Conservation (phyloP, 2,329 filamentous ascomycete species). For the Botrytis fabae region DNA sequence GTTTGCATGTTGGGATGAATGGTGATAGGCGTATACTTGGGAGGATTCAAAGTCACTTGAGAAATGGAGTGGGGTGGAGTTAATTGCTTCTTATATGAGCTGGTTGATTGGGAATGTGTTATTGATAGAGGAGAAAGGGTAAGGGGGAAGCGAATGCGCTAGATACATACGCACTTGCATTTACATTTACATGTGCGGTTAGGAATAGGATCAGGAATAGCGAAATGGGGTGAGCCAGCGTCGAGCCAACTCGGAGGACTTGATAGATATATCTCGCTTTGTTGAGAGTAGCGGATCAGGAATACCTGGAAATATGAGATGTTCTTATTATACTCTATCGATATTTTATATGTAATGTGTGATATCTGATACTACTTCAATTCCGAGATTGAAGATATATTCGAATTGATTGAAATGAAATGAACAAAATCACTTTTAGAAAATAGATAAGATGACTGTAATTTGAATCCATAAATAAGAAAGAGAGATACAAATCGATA, state of each 20-base stretch:
- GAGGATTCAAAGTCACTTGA: not conserved
- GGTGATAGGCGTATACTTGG: not conserved
- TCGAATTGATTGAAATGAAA: too few species aligned
- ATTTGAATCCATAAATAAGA: too few species aligned
- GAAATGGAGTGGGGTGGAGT: not conserved
- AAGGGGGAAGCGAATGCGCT: not conserved
- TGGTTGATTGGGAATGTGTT: not conserved
- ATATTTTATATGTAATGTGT: not conserved
- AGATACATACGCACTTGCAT: not conserved
- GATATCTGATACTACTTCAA: not conserved
- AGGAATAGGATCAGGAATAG: constrained; percentile 5
- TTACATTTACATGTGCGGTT: not conserved
- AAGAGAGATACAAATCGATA: too few species aligned
- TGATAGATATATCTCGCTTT: not conserved
- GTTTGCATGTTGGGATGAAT: not conserved
- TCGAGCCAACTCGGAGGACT: not conserved
- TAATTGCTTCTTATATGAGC: constrained; percentile 9
- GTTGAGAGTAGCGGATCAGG: not conserved
- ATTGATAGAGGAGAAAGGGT: not conserved
- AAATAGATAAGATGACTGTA: too few species aligned
- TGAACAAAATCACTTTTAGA: too few species aligned
- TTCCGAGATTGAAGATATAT: too few species aligned
- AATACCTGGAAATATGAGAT: not conserved
- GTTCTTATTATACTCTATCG: not conserved
- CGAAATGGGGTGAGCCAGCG: not conserved